Conservation (phyloP, 805 yeast genomes). For the Hanseniaspora vineae region DNA sequence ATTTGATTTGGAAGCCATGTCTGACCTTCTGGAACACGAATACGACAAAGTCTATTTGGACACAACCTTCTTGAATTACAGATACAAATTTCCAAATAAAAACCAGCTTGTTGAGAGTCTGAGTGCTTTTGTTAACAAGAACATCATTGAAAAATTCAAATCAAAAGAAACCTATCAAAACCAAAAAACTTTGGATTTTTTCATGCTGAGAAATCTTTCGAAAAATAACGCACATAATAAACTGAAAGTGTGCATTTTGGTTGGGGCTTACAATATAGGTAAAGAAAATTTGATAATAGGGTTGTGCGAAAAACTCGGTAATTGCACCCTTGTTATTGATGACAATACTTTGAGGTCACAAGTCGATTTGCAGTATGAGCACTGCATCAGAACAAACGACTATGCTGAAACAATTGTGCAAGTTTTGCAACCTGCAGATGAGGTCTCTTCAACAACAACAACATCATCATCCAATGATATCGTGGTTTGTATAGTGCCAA, state of each 20-base stretch:
- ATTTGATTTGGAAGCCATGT: conserved; percentile 35
- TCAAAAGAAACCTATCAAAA: conserved; percentile 9
- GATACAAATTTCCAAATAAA: conserved; percentile 69
- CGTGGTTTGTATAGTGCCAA: conserved; percentile 35
- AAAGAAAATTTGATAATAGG: conserved; percentile 74
- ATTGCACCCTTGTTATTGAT: conserved; percentile 3
- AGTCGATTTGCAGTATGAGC: not conserved
- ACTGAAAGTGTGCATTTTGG: conserved; percentile 35
- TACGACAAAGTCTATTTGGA: conserved; percentile 68
- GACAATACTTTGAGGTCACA: conserved; percentile 2
- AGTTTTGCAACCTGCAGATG: conserved; percentile 4
- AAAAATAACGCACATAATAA: conserved; percentile 15
- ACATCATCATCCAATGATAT: too few relatives aligned
- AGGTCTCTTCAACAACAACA: not conserved
- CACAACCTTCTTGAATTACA: conserved; percentile 77
- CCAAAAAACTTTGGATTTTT: conserved; percentile 8
- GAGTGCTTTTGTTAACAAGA: not conserved
- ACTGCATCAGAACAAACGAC: not conserved
- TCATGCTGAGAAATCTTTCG: not conserved
- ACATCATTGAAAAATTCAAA: conserved; percentile 8
- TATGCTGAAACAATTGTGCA: not conserved
- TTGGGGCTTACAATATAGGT: conserved; percentile 89
- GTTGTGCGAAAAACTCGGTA: conserved; percentile 28
- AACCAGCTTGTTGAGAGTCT: conserved; percentile 12
- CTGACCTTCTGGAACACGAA: conserved; percentile 11